Evolutionary conservation across 345 rosid genomes (phyloP).

Genomic region (Kandelia obovata): DNA sequence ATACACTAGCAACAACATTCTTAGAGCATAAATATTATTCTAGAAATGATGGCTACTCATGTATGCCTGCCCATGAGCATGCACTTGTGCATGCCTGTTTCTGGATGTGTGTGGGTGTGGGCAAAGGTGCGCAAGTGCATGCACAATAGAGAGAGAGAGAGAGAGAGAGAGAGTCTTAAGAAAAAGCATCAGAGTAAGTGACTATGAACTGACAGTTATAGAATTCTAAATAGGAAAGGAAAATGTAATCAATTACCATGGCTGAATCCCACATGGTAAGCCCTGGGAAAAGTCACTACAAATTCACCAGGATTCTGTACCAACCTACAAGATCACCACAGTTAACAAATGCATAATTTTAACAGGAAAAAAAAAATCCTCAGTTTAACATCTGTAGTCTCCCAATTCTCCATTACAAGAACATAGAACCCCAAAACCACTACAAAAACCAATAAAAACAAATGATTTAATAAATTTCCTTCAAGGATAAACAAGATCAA

Average conservation of each 20-base stretch:
- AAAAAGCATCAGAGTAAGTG: neutral
- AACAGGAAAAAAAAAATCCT: conserved; percentile 7
- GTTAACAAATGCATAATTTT: conserved; percentile 19
- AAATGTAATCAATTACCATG: conserved; percentile 70
- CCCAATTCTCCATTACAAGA: too few relatives aligned
- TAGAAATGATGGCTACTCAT: too few relatives aligned
- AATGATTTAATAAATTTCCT: neutral
- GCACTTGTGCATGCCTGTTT: too few relatives aligned
- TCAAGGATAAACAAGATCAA: conserved; percentile 2
- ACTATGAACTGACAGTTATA: neutral
- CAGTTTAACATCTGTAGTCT: too few relatives aligned
- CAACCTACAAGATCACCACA: conserved; percentile 57
- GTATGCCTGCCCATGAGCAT: too few relatives aligned
- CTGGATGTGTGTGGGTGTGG: too few relatives aligned
- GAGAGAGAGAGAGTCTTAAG: neutral
- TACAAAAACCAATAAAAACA: neutral
- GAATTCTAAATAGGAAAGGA: conserved; percentile 10
- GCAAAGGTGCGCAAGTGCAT: too few relatives aligned
- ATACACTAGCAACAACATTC: neutral
- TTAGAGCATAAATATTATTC: too few relatives aligned
- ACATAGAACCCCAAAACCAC: neutral
- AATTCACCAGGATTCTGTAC: conserved; percentile 98
- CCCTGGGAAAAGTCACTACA: conserved; percentile 99
- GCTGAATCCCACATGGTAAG: conserved; percentile 99
- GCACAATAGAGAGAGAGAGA: too few relatives aligned